Conservation (phyloP, 345 rosid species). For the Erysimum cheiranthoides region DNA sequence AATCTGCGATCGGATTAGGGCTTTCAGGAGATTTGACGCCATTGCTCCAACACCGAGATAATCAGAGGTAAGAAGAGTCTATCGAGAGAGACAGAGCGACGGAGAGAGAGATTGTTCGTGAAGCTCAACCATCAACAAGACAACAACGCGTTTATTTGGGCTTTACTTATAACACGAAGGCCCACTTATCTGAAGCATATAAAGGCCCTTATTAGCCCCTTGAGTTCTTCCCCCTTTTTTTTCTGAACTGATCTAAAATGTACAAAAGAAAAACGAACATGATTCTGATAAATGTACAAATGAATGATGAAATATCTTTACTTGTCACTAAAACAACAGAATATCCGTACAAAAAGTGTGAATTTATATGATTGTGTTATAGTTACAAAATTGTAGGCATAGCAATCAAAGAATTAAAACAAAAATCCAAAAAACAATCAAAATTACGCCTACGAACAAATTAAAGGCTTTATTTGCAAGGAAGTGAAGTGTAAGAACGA, state of each 20-base stretch:
- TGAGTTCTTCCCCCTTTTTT: neutral
- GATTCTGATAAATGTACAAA: neutral
- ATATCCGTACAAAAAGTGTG: neutral
- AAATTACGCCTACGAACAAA: neutral
- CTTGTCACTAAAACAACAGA: neutral
- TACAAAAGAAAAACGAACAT: neutral
- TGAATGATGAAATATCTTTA: neutral
- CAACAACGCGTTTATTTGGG: constrained; percentile 25
- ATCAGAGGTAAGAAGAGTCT: constrained; percentile 13
- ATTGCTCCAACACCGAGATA: constrained; percentile 35
- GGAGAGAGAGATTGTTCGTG: neutral
- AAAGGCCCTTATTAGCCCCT: neutral
- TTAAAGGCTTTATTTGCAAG: neutral
- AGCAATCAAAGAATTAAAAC: neutral
- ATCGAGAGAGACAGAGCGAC: constrained; percentile 2
- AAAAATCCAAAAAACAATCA: neutral
- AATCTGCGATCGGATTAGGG: constrained; percentile 55
- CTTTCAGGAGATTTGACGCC: constrained; percentile 66
- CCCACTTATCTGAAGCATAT: neutral
- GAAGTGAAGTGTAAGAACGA: neutral
- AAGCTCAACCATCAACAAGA: too few species aligned
- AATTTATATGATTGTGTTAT: neutral
- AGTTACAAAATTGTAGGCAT: neutral
- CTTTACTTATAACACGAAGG: neutral
- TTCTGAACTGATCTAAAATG: too few species aligned